These are phyloP conservation scores for Cladosporium sp. DNA, from an alignment of 2,329 filamentous ascomycete genomes.

Conservation along the genomic window DNA sequence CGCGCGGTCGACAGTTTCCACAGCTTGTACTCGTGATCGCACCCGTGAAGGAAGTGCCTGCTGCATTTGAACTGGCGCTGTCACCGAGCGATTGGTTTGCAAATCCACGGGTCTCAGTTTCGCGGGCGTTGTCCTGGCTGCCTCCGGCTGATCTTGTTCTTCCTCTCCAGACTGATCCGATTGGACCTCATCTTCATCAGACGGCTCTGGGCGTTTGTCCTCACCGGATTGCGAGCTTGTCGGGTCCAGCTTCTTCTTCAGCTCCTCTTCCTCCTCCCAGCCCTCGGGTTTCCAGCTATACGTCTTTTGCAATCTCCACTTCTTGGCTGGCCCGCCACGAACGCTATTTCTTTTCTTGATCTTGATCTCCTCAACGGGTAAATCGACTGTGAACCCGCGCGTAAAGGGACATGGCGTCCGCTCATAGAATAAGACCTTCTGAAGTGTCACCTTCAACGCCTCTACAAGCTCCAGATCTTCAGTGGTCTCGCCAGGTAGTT, in stretches of 20 bases:
- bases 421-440: slow-evolving; percentile 75
- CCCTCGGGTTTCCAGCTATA: slow-evolving; percentile 45
- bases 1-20: slow-evolving; percentile 19
- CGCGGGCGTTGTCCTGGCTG: not conserved
- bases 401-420: slow-evolving; percentile 83
- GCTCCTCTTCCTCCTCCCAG: slow-evolving; percentile 18
- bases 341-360: slow-evolving; percentile 65
- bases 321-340: slow-evolving; percentile 53
- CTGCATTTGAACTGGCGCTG: slow-evolving; percentile 38
- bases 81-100: slow-evolving; percentile 28
- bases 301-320: slow-evolving; percentile 44
- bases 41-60: slow-evolving; percentile 40
- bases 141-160: not conserved
- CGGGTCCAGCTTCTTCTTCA: not conserved
- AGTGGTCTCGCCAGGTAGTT: slow-evolving; percentile 64
- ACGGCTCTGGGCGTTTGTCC: not conserved
- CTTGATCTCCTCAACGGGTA: slow-evolving; percentile 64
- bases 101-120: not conserved
- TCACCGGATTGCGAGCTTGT: not conserved
- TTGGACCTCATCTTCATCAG: not conserved
- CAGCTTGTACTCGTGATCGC: slow-evolving; percentile 25
- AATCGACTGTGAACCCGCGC: slow-evolving; percentile 67
- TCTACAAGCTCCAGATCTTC: slow-evolving; percentile 62
- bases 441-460: slow-evolving; percentile 65
- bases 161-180: not conserved